Evolutionary conservation across 371 early-diverging fungal genomes (phyloP).

Genomic region (Sporodiniella umbellata): DNA sequence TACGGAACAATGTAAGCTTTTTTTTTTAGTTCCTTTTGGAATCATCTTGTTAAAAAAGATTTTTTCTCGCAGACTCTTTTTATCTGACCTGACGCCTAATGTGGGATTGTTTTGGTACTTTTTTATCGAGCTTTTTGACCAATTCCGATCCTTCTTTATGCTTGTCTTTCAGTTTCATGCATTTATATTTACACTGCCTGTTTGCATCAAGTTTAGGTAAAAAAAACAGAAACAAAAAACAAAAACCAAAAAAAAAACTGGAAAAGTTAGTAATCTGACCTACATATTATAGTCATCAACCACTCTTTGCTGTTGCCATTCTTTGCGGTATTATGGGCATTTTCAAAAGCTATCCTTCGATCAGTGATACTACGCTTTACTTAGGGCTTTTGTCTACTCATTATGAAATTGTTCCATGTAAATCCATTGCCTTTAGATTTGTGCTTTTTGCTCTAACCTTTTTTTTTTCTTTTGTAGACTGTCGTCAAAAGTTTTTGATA

Average conservation of each 20-base stretch:
- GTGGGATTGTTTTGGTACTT: slow-evolving; percentile 97
- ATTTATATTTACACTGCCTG: slow-evolving; percentile 79
- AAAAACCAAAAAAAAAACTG: too few species aligned
- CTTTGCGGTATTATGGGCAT: slow-evolving; percentile 73
- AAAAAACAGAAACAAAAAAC: too few species aligned
- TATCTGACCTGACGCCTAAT: slow-evolving; percentile 92
- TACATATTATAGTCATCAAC: slow-evolving; percentile 76
- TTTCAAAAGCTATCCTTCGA: slow-evolving; percentile 90
- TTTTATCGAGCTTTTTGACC: slow-evolving; percentile 97
- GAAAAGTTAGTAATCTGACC: too few species aligned
- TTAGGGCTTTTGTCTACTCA: slow-evolving; percentile 76
- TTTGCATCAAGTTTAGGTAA: slow-evolving; percentile 72
- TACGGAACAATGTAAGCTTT: slow-evolving; percentile 76
- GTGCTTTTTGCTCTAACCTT: too few species aligned
- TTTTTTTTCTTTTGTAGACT: slow-evolving; percentile 38
- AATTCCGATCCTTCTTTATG: slow-evolving; percentile 91
- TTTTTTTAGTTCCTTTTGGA: too few species aligned
- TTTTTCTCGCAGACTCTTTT: slow-evolving; percentile 37
- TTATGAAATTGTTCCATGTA: slow-evolving; percentile 86
- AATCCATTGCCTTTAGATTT: too few species aligned
- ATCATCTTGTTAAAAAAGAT: too few species aligned
- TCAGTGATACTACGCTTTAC: slow-evolving; percentile 81
- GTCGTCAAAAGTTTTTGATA: slow-evolving; percentile 66
- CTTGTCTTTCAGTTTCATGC: slow-evolving; percentile 87
- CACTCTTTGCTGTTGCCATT: slow-evolving; percentile 70